Evolutionary conservation across 352 stramenopile genomes (phyloP), one percentile per base, ranked within the genome.

Genomic region (Phytophthora quininea): DNA sequence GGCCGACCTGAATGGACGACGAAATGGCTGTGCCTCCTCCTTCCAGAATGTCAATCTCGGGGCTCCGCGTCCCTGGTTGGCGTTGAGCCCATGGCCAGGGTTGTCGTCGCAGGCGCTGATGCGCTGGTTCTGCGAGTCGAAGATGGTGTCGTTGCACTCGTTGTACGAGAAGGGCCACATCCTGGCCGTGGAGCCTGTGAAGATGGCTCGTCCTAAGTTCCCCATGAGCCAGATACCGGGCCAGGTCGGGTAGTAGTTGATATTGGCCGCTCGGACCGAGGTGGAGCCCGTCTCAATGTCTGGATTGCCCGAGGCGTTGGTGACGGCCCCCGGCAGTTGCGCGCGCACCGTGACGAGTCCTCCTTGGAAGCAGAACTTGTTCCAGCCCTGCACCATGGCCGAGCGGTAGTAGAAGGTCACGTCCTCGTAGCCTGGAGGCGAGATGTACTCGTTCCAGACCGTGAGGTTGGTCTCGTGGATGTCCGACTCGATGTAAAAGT

Each of bases 1-100:
- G 86, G 7, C 70, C 79, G 11, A 98, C 67, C 61, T 99, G 96
- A 27, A 98, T 88, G 31, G 93, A 98, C 37, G 90, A 91, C 27
- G 92, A 98, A 60, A 97, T 89, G 9, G 84, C 79, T 0, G 68
- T 80, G 15, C 94, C 82, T 4, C 69, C 76, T 61, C 91, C 88
- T 95, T 97, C 96, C 6, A 99, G 79, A 31, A 99, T 82, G 77
- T 99, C 96, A 65, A 99, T 99, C 72, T 99, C 97, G 97, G 96
- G 29, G 95, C 92, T 37, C 97, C 97, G 9, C 97, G 85, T 8
- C 97, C 97, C 55, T 90, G 73, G 49, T 93, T 84, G 0, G 88
- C 63, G 78, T 98, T 89, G 66, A 99, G 61, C 0, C 95, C 96
- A 55, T 76, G 93, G 38, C 98, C 96, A 27, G 97, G 96, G 46